Base-by-base conservation (phyloP, 2,329 filamentous ascomycete genomes). In the Botrytis paeoniae region DNA sequence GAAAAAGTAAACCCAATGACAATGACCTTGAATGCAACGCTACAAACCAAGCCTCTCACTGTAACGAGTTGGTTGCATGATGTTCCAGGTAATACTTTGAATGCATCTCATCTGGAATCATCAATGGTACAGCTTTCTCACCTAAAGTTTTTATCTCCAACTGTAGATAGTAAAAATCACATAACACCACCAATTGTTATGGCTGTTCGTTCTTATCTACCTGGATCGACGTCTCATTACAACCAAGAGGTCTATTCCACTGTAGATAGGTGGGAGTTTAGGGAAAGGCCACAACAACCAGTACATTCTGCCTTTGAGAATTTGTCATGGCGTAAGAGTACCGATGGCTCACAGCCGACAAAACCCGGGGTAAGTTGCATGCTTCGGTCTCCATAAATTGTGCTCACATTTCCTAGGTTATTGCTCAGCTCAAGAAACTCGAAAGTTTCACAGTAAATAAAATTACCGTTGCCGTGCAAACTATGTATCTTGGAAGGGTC, bases 191-290 rank as follows among this genome's bases (percentile, higher is more conserved):
- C 90, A 0, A 88, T 91, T 54, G 85, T 98, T 32, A 81, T 97
- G 48, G 91, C 92, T 0, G 87, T 95, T 43, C 93, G 94, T 74
- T 92, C 92, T 16, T 87, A 87, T 78, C 82, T 87, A 70, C 86
- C 86, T 71, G 82, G 82, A 75, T 83, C 85, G 72, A 85, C 84
- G 76, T 86, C 86, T 43, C 86, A 90, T 43, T 90, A 88, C 70
- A 86, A 87, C 60, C 89, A 91, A 76, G 89, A 90, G 45, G 84
- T 89, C 0, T 89, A 92, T 77, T 97, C 91, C 77, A 88, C 95
- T 59, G 86, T 98, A 75, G 91, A 94, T 75, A 88, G 92, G 75
- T 98, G 95, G 95, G 91, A 96, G 77, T 81, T 95, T 16, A 86
- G 87, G 45, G 89, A 92, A 45, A 86, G 89, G 65, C 83, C 87